Percentiles rank a stretch among this genome's conserved stretches.
These are phyloP conservation scores for Lablab purpureus DNA, from an alignment of 306 rosid genomes.

Conservation along the genomic window DNA sequence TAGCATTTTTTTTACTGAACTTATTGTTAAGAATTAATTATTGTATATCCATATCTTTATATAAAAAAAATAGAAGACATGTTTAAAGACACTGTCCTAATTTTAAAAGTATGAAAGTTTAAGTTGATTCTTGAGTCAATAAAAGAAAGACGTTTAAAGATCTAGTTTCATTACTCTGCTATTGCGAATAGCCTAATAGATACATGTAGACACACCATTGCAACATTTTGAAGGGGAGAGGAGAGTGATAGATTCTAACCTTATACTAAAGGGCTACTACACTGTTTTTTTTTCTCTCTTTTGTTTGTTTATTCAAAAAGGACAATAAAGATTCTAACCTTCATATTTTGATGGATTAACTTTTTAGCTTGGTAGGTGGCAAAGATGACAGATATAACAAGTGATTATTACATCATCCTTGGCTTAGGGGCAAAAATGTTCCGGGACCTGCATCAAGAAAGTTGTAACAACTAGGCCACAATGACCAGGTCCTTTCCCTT, in stretches of 20 bases:
- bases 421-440: conserved; percentile 31
- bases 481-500: neutral
- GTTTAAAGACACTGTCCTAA: neutral
- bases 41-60: neutral
- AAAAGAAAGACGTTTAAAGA: neutral
- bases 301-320: neutral
- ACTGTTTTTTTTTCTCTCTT: neutral
- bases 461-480: conserved; percentile 29
- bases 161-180: neutral
- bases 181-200: neutral
- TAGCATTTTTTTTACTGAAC: too few species aligned
- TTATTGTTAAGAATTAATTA: too few species aligned
- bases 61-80: neutral
- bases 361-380: conserved; percentile 16
- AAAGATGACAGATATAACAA: conserved; percentile 31
- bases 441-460: conserved; percentile 21
- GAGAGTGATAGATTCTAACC: neutral
- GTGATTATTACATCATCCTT: conserved; percentile 30
- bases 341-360: neutral
- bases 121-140: neutral
- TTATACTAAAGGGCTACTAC: neutral
- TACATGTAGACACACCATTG: neutral
- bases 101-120: neutral
- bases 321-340: conserved; percentile 10
- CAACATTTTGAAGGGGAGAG: neutral